Conservation (phyloP, 1,284 basidiomycete species). For the Leccinum fuscescens region DNA sequence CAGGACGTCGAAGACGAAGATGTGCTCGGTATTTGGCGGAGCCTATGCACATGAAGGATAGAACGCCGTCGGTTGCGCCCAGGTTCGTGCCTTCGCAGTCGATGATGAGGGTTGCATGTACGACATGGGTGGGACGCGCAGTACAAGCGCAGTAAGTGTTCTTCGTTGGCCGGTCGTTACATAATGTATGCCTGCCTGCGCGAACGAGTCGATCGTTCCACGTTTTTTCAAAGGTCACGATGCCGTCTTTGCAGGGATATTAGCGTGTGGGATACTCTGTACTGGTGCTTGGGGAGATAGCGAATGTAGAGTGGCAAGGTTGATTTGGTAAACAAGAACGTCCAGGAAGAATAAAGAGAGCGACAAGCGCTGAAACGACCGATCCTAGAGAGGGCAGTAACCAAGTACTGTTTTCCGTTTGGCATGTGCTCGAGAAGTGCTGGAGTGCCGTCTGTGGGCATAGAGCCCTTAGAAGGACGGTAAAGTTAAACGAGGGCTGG, state of each 20-base stretch:
- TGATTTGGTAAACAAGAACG: conserved; percentile 62
- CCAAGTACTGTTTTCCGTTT: conserved; percentile 84
- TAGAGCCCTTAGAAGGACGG: conserved; percentile 49
- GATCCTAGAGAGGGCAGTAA: conserved; percentile 92
- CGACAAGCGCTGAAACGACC: conserved; percentile 79
- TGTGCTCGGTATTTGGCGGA: conserved; percentile 35
- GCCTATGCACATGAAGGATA: conserved; percentile 45
- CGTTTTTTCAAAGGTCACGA: not conserved
- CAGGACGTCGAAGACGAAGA: conserved; percentile 44
- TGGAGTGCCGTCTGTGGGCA: conserved; percentile 96
- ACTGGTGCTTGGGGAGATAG: not conserved
- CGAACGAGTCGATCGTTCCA: not conserved
- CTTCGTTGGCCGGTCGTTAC: conserved; percentile 7
- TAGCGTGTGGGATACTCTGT: not conserved
- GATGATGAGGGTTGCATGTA: conserved; percentile 31
- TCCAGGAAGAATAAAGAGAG: conserved; percentile 73
- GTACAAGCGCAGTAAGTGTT: conserved; percentile 12
- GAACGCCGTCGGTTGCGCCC: conserved; percentile 36
- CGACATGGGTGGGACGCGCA: conserved; percentile 17
- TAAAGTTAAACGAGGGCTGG: no score
- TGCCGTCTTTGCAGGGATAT: not conserved
- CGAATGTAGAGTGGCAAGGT: conserved; percentile 52
- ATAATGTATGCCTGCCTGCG: not conserved
- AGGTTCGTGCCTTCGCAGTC: conserved; percentile 42
- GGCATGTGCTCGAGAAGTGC: conserved; percentile 90